Evolutionary conservation across 192 early-diverging fungal genomes (phyloP), one percentile per base, ranked within the genome.

Genomic region (Mortierella hygrophila): DNA sequence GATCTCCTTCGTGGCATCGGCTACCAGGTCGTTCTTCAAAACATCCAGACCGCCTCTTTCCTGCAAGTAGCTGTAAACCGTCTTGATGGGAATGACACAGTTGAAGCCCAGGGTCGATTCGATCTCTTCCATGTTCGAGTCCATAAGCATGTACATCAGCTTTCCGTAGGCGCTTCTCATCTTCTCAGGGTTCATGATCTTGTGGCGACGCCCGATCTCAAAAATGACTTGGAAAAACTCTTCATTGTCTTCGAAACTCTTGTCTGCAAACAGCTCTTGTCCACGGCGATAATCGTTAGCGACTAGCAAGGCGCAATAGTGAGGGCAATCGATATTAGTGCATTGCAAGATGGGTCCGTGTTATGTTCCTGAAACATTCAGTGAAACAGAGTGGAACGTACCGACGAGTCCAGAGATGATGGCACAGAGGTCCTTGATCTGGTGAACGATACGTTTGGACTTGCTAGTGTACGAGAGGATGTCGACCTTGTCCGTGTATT

Each of bases 121-220:
- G 38, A 96, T 94, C 35, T 97, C 94, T 23, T 90, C 89, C 42
- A 91, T 92, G 81, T 91, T 91, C 42, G 95, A 91, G 77, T 96
- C 95, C 83, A 91, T 91, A 69, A 99, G 91, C 88, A 99, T 75
- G 89, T 97, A 98, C 92, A 99, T 95, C 70, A 99, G 90, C 87
- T 99, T 99, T 68, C 98, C 98, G 85, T 99, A 99, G 35, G 96
- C 96, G 74, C 92, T 90, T 74, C 98, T 92, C 97, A 99, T 99
- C 88, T 98, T 97, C 83, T 99, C 98, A 0, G 98, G 98, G 80
- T 97, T 96, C 95, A 95, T 96, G 83, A 96, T 95, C 89, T 97
- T 97, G 85, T 97, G 95, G 70, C 96, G 93, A 74, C 96, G 91
- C 37, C 92, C 92, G 87, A 93, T 91, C 78, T 93, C 92, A 76